phyloP scores from a whole-genome alignment of 495 filamentous ascomycete species.

The Xylaria cubensis region DNA sequence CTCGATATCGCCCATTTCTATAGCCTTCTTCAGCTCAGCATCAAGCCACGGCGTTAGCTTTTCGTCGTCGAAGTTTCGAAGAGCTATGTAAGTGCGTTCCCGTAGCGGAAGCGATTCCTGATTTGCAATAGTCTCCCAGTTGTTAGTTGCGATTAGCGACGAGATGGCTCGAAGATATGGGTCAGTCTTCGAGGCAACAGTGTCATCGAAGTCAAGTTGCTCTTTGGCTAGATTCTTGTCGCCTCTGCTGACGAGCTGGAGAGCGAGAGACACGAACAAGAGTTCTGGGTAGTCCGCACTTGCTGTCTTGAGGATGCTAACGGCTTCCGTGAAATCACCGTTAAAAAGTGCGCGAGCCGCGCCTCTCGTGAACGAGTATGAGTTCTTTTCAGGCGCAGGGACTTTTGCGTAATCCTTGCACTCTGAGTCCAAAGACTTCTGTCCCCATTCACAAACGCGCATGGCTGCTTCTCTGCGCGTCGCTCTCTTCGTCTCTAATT shows the following conservation, averaged over 20 bases:
- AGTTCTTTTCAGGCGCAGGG: constrained; percentile 62
- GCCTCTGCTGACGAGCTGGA: constrained; percentile 56
- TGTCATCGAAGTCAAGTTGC: constrained; percentile 55
- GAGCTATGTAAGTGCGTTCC: constrained; percentile 84
- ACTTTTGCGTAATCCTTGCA: constrained; percentile 49
- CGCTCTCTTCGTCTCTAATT: constrained; percentile 65
- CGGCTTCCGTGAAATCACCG: constrained; percentile 65
- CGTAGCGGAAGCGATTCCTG: constrained; percentile 83
- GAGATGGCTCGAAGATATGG: constrained; percentile 90
- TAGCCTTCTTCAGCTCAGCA: constrained; percentile 64
- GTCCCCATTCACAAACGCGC: constrained; percentile 80
- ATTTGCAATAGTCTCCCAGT: constrained; percentile 83
- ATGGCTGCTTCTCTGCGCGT: constrained; percentile 74
- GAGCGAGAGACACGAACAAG: constrained; percentile 59
- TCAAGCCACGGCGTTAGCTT: constrained; percentile 76
- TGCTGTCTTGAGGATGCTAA: constrained; percentile 57
- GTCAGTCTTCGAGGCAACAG: constrained; percentile 63
- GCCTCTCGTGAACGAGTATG: constrained; percentile 79
- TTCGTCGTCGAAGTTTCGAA: constrained; percentile 82
- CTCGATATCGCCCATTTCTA: constrained; percentile 81
- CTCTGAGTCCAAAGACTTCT: constrained; percentile 62
- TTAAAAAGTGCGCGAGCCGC: constrained; percentile 80
- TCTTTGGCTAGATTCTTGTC: constrained; percentile 39
- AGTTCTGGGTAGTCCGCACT: constrained; percentile 57
- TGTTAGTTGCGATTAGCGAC: constrained; percentile 85